Base-by-base conservation (phyloP, 225 moss, liverwort and hornwort species). In the Straminergon stramineum region DNA sequence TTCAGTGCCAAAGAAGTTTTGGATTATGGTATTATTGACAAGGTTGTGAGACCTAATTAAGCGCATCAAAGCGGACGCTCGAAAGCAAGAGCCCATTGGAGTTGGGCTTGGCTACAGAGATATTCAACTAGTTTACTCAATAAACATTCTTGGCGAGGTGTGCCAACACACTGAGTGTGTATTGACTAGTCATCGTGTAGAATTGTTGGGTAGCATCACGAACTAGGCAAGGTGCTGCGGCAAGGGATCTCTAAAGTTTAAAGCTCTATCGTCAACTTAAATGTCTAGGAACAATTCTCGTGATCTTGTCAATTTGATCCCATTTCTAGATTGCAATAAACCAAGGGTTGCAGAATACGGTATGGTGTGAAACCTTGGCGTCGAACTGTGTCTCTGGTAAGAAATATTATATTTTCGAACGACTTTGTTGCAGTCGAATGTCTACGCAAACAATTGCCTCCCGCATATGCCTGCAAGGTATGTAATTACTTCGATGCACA, bases 1-100 rank as follows among this genome's bases (percentile, higher is more conserved):
- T 99, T 99, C 85, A 99, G 96, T 92, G 91, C 97, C 71, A 97
- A 95, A 87, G 99, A 97, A 93, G 99, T 97, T 75, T 94, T 99
- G 73, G 99, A 99, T 30, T 99, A 99, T 89, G 97, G 97, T 79
- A 95, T 97, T 17, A 97, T 99, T 90, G 99, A 99, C 89, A 95
- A 97, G 84, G 92, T 99, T 80, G 96, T 97, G 81, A 95, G 97
- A 83, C 99, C 99, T 16, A n/a, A n/a, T n/a, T n/a, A 93, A 90
- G 87, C 93, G 93, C 76, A 91, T 93, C 87, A 93, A 93, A 89
- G 81, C 93, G 39, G 93, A 93, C 43, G 93, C 93, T 81, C 91
- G 93, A 87, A 93, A 90, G 90, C 93, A 93, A 88, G 90, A 91
- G n/a, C 91, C 93, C 11, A 28, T 90, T 65, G 93, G 93, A 91